Evolutionary conservation across 371 early-diverging fungal species (phyloP).

Genomic region (Mortierella sp.): DNA sequence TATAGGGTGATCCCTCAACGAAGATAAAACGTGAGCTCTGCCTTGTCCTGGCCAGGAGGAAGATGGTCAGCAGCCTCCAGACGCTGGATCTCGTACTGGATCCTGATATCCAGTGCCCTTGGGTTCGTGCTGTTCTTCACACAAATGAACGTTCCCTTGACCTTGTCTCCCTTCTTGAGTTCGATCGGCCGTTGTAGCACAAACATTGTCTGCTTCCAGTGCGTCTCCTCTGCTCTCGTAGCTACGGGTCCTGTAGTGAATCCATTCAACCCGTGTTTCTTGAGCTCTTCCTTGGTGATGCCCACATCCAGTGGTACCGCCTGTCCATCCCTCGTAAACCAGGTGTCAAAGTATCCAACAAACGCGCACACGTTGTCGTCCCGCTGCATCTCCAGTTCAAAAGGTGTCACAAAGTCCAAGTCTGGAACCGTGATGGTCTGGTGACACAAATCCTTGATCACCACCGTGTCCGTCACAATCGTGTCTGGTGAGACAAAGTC

Average conservation of each 20-base stretch:
- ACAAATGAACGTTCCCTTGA: constrained; percentile 68
- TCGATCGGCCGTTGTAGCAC: constrained; percentile 60
- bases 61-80: not conserved
- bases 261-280: constrained; percentile 26
- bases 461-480: constrained; percentile 71
- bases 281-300: constrained; percentile 42
- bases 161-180: constrained; percentile 57
- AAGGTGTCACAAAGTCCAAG: constrained; percentile 67
- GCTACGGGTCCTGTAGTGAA: constrained; percentile 53
- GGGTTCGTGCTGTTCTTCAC: constrained; percentile 63
- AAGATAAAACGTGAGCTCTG: constrained; percentile 42
- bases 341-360: constrained; percentile 87
- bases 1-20: too few relatives aligned
- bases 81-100: constrained; percentile 58
- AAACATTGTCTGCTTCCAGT: constrained; percentile 78
- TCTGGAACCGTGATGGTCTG: constrained; percentile 62
- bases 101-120: constrained; percentile 71
- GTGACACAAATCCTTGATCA: constrained; percentile 77
- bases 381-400: constrained; percentile 65
- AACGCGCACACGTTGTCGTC: constrained; percentile 79
- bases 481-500: constrained; percentile 78
- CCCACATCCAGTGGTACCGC: constrained; percentile 56
- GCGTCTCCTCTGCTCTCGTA: constrained; percentile 59
- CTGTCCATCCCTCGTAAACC: constrained; percentile 78
- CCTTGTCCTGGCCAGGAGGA: constrained; percentile 21